Evolutionary conservation across 345 rosid species (phyloP).

Genomic region (Ceriops decandra): DNA sequence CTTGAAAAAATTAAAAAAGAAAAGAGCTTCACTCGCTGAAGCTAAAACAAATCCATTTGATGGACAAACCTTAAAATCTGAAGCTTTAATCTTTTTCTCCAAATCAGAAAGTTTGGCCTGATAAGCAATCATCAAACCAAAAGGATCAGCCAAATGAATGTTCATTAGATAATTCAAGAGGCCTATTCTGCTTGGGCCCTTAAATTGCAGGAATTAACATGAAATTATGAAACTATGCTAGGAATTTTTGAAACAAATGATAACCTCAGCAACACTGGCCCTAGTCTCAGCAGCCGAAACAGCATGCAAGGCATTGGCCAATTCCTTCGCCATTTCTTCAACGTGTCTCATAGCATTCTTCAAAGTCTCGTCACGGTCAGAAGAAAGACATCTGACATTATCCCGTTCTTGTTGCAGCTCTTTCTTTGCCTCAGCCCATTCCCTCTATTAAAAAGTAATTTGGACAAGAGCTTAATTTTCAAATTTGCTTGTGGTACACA

Average conservation of each 20-base stretch:
- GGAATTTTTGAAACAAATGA: background rate
- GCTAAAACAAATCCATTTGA: background rate
- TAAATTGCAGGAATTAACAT: slow-evolving; percentile 7
- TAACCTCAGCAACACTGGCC: slow-evolving; percentile 88
- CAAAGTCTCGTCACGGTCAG: slow-evolving; percentile 64
- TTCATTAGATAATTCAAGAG: background rate
- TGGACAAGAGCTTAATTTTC: background rate
- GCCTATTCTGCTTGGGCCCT: background rate
- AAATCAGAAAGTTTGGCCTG: slow-evolving; percentile 77
- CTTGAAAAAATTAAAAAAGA: background rate
- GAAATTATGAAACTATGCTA: background rate
- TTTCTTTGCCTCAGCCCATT: slow-evolving; percentile 92
- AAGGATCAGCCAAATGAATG: slow-evolving; percentile 2
- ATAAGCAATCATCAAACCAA: slow-evolving; percentile 18
- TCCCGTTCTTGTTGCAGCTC: slow-evolving; percentile 82
- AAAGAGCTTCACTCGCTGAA: background rate
- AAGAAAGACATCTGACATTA: slow-evolving; percentile 52
- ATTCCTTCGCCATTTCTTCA: slow-evolving; percentile 75
- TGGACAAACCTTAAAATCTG: slow-evolving; percentile 60
- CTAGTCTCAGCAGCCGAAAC: slow-evolving; percentile 77
- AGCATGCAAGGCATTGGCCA: slow-evolving; percentile 68
- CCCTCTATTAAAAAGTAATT: slow-evolving; percentile 41
- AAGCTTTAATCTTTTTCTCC: slow-evolving; percentile 54
- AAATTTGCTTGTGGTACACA: too few species aligned
- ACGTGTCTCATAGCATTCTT: slow-evolving; percentile 77